A percentile compares a stretch with the other conserved stretches of the same genome.
phyloP scores from a whole-genome alignment of 2,329 filamentous ascomycete species.

The Diaporthe longicolla region DNA sequence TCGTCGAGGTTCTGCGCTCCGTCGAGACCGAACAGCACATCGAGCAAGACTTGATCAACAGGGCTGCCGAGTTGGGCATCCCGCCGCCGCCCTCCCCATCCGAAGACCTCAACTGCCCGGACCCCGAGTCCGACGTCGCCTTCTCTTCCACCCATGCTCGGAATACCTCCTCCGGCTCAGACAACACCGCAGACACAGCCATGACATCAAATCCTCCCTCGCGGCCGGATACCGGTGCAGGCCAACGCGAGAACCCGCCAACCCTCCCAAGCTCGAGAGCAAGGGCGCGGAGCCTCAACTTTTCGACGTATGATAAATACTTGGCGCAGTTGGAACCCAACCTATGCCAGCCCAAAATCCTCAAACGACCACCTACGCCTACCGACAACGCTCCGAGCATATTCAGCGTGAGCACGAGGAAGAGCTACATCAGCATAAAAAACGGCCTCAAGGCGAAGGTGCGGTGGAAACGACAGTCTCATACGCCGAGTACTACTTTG shows the following conservation, averaged over 20 bases:
- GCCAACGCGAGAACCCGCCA: constrained; percentile 45
- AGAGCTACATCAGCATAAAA: constrained; percentile 61
- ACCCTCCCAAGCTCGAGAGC: constrained; percentile 46
- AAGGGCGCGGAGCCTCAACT: constrained; percentile 59
- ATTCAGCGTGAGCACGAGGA: constrained; percentile 61
- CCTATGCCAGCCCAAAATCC: constrained; percentile 59
- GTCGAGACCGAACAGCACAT: constrained; percentile 55
- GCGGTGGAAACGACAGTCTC: constrained; percentile 56
- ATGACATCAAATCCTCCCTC: constrained; percentile 61
- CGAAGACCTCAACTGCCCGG: constrained; percentile 56
- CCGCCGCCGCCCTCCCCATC: constrained; percentile 47
- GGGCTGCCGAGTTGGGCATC: constrained; percentile 55
- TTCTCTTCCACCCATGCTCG: constrained; percentile 59
- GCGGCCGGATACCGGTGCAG: constrained; percentile 46
- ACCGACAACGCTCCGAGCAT: constrained; percentile 55
- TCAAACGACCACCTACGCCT: constrained; percentile 50
- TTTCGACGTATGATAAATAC: constrained; percentile 67
- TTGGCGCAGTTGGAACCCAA: constrained; percentile 60
- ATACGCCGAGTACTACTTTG: constrained; percentile 48
- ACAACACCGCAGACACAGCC: constrained; percentile 56
- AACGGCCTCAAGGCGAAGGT: constrained; percentile 61
- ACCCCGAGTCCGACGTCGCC: constrained; percentile 59
- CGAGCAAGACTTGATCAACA: constrained; percentile 53
- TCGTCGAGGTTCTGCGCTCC: constrained; percentile 55
- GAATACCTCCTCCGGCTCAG: constrained; percentile 59